These are phyloP conservation scores for Polyporus arcularius DNA, from an alignment of 768 basidiomycete species.

Conservation along the genomic window DNA sequence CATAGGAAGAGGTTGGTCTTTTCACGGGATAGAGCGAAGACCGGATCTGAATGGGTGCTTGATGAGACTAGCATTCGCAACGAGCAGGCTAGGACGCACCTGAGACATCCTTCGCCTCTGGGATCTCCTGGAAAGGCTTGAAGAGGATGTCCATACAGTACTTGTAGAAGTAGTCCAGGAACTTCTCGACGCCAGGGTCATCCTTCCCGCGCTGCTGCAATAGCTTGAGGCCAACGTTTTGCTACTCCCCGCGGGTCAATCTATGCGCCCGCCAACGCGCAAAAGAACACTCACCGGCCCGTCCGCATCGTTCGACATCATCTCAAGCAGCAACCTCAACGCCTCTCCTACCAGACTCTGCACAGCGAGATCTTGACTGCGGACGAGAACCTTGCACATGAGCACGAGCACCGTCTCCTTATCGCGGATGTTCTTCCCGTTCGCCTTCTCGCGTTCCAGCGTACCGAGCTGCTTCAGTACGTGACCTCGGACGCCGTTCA, in stretches of 20 bases:
- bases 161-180: slow-evolving; percentile 94
- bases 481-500: slow-evolving; percentile 82
- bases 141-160: slow-evolving; percentile 76
- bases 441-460: slow-evolving; percentile 65
- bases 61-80: neutral
- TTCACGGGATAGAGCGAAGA: slow-evolving; percentile 64
- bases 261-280: neutral
- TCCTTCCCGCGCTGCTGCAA: slow-evolving; percentile 65
- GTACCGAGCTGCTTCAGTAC: slow-evolving; percentile 78
- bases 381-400: slow-evolving; percentile 75
- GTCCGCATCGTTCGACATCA: slow-evolving; percentile 43
- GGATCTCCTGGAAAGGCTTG: slow-evolving; percentile 73
- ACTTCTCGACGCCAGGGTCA: slow-evolving; percentile 83
- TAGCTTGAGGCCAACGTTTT: slow-evolving; percentile 42
- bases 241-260: neutral
- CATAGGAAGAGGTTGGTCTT: slow-evolving; percentile 84
- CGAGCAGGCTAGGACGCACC: slow-evolving; percentile 33
- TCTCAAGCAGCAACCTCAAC: slow-evolving; percentile 79
- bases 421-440: slow-evolving; percentile 59
- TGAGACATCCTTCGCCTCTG: slow-evolving; percentile 60
- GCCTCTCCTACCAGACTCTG: slow-evolving; percentile 92
- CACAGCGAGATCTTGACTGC: slow-evolving; percentile 80
- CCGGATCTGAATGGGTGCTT: slow-evolving; percentile 41
- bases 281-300: slow-evolving; percentile 20
- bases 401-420: slow-evolving; percentile 76